Evolutionary conservation across 257 asterid genomes (phyloP).

Genomic region (Leonotis leonurus): DNA sequence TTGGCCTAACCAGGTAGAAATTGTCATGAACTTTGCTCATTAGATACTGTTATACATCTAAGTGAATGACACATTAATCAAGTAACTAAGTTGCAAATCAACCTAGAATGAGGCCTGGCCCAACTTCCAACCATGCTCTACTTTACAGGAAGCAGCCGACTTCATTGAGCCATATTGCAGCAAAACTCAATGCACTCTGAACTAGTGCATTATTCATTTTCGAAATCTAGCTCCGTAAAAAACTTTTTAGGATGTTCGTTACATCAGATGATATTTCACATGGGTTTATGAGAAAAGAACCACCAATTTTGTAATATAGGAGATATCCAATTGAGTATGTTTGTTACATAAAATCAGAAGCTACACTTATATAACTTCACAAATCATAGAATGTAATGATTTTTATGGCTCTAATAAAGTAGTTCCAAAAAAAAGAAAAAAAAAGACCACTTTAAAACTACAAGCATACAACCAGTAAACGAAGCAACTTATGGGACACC

Average conservation of each 20-base stretch:
- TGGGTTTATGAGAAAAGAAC: neutral
- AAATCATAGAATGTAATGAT: neutral
- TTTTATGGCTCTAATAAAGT: neutral
- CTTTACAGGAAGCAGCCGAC: neutral
- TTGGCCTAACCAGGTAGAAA: neutral
- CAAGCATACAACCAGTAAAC: neutral
- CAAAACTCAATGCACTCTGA: neutral
- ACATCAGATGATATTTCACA: neutral
- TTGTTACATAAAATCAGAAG: neutral
- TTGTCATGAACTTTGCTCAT: neutral
- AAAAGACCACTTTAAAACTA: neutral
- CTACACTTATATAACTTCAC: neutral
- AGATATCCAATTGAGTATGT: neutral
- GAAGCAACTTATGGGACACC: neutral
- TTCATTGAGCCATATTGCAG: neutral
- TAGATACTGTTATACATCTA: neutral
- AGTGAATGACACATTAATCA: neutral
- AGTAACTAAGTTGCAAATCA: neutral
- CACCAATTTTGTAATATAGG: neutral
- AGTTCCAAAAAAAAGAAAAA: neutral
- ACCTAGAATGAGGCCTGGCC: neutral
- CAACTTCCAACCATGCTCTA: neutral
- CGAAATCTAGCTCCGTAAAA: neutral
- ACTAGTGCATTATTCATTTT: neutral
- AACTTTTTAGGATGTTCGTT: neutral